Evolutionary conservation across 1,139 yeast species (phyloP).

Genomic region (Sugiyamaella neomexicana): DNA sequence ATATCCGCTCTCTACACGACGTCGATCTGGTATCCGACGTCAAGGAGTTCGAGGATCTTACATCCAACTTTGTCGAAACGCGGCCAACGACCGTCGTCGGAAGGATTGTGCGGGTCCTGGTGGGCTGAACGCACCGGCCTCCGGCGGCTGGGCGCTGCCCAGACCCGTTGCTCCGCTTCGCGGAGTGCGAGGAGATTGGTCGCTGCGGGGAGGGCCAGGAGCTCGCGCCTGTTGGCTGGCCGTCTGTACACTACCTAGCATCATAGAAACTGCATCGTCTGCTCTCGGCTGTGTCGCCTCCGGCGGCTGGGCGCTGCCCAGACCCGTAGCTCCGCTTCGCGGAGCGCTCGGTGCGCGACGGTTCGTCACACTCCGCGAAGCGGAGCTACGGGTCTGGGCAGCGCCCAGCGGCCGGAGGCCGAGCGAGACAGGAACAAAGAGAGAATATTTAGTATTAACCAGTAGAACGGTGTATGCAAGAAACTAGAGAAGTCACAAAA

Average conservation of each 20-base stretch:
- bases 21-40: conserved; percentile 59
- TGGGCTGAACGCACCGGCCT: conserved; percentile 14
- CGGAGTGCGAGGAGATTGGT: background rate
- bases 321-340: background rate
- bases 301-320: background rate
- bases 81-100: conserved; percentile 26
- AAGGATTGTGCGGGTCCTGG: conserved; percentile 15
- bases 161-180: background rate
- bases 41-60: conserved; percentile 52
- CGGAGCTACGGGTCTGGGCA: background rate
- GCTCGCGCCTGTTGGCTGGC: too few relatives aligned
- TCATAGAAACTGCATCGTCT: too few relatives aligned
- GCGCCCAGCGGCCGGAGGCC: conserved; percentile 5
- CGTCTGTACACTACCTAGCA: too few relatives aligned
- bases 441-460: background rate
- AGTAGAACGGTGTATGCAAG: conserved; percentile 6
- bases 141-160: background rate
- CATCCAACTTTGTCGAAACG: conserved; percentile 20
- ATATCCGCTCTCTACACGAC: conserved; percentile 50
- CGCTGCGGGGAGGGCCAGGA: too few relatives aligned
- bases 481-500: too few relatives aligned
- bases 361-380: background rate
- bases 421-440: background rate
- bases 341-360: background rate
- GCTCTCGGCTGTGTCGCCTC: background rate